A percentile compares a stretch with the other conserved stretches of the same genome.
phyloP scores from a whole-genome alignment of 164 flowering plant species.

The Dillenia turbinata region DNA sequence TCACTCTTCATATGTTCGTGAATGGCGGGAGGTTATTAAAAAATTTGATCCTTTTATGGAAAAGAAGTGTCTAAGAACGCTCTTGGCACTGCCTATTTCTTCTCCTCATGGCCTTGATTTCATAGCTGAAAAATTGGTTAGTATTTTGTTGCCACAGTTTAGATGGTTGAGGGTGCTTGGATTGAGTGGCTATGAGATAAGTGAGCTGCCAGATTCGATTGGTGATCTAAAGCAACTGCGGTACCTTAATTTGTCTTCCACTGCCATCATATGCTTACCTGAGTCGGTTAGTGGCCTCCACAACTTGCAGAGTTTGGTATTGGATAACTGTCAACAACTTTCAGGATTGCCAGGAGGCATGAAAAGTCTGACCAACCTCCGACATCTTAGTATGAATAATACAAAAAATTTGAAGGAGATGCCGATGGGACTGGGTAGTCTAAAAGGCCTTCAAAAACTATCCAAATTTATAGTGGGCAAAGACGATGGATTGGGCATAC shows the following conservation, averaged over 20 bases:
- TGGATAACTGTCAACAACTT: slow-evolving; percentile 1
- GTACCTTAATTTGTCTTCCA: slow-evolving; percentile 1
- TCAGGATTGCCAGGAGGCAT: not conserved
- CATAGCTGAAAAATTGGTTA: not conserved
- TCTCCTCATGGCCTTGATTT: too few relatives aligned
- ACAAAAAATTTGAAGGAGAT: too few relatives aligned
- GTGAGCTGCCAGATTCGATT: not conserved
- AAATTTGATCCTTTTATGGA: too few relatives aligned
- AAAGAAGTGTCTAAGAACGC: too few relatives aligned
- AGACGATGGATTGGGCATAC: too few relatives aligned
- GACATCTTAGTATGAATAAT: too few relatives aligned
- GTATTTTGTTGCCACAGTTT: not conserved
- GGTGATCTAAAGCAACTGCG: slow-evolving; percentile 3
- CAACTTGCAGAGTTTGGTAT: slow-evolving; percentile 4
- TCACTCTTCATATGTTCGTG: too few relatives aligned
- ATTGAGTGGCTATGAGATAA: not conserved
- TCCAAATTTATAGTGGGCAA: too few relatives aligned
- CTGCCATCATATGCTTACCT: slow-evolving; percentile 3
- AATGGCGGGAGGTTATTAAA: too few relatives aligned
- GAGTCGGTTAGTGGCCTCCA: slow-evolving; percentile 2
- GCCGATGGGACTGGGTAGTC: too few relatives aligned
- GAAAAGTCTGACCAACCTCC: not conserved
- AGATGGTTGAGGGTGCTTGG: not conserved
- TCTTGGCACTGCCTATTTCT: too few relatives aligned
- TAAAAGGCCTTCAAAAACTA: too few relatives aligned